Evolutionary conservation across 805 yeast genomes (phyloP).

Genomic region (Hanseniaspora mollemarum): DNA sequence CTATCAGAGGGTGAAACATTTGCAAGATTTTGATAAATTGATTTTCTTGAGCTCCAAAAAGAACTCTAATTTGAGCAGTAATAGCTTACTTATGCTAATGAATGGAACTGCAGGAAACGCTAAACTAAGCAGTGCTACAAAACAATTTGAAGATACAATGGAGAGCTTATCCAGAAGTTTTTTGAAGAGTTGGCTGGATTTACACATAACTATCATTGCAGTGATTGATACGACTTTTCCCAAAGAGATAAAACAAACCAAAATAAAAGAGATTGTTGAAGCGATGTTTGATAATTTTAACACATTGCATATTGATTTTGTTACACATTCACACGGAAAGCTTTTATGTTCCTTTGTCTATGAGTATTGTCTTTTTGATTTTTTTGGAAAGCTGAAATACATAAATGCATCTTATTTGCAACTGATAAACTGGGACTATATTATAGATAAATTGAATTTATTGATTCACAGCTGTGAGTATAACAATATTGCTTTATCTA

Average conservation of each 20-base stretch:
- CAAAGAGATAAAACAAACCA: not conserved
- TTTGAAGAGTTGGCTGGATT: not conserved
- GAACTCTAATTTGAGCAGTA: not conserved
- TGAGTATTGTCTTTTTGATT: slow-evolving; percentile 4
- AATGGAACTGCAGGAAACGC: not conserved
- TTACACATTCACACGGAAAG: slow-evolving; percentile 2
- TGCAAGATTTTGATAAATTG: slow-evolving; percentile 1
- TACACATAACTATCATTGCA: not conserved
- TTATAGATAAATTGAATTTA: not conserved
- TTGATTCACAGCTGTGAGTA: slow-evolving; percentile 1
- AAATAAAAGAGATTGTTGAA: not conserved
- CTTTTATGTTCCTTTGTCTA: not conserved
- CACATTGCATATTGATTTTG: not conserved
- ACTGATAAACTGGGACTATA: not conserved
- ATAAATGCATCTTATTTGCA: not conserved
- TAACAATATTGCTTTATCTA: not conserved
- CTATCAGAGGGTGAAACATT: not conserved
- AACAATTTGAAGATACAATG: not conserved
- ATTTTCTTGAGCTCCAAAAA: not conserved
- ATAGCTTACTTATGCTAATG: not conserved
- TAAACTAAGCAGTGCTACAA: not conserved
- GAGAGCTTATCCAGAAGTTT: not conserved
- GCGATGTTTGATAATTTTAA: not conserved
- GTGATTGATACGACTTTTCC: not conserved
- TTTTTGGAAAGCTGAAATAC: not conserved